phyloP scores from a whole-genome alignment of 257 asterid species.

The Solanum medicagineum region DNA sequence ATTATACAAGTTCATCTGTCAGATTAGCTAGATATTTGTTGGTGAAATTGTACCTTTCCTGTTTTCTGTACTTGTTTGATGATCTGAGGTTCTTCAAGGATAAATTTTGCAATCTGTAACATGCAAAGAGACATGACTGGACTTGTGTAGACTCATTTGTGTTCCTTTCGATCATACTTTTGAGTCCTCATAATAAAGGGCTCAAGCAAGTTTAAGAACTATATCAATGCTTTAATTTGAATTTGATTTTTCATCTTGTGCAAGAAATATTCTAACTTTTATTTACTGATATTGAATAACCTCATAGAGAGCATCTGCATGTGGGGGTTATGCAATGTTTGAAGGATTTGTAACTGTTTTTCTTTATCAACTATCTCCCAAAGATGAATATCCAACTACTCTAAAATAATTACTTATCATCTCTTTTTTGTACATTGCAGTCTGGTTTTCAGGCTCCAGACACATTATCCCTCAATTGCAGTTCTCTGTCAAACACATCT shows the following conservation, averaged over 20 bases:
- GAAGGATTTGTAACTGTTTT: background rate
- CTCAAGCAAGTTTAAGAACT: background rate
- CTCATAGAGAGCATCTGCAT: background rate
- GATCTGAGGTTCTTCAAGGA: background rate
- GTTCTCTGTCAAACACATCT: slow-evolving; percentile 56
- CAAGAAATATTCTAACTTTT: background rate
- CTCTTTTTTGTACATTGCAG: slow-evolving; percentile 17
- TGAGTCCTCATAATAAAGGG: background rate
- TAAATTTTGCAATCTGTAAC: background rate
- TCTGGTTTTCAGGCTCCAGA: slow-evolving; percentile 57
- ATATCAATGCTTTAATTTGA: background rate
- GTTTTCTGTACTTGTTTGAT: background rate
- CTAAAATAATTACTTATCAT: background rate
- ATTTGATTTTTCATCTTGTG: background rate
- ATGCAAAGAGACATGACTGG: background rate
- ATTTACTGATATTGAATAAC: background rate
- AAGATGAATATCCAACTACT: background rate
- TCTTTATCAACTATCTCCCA: background rate
- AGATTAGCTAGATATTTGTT: background rate
- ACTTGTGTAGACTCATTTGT: background rate
- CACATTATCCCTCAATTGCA: slow-evolving; percentile 60
- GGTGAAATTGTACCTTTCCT: background rate
- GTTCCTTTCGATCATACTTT: background rate
- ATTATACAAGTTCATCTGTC: background rate
- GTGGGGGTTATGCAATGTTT: background rate